A percentile compares a stretch with the other conserved stretches of the same genome.
Evolutionary conservation across 2,329 filamentous ascomycete genomes (phyloP).

Genomic region (Hypocrella siamensis): DNA sequence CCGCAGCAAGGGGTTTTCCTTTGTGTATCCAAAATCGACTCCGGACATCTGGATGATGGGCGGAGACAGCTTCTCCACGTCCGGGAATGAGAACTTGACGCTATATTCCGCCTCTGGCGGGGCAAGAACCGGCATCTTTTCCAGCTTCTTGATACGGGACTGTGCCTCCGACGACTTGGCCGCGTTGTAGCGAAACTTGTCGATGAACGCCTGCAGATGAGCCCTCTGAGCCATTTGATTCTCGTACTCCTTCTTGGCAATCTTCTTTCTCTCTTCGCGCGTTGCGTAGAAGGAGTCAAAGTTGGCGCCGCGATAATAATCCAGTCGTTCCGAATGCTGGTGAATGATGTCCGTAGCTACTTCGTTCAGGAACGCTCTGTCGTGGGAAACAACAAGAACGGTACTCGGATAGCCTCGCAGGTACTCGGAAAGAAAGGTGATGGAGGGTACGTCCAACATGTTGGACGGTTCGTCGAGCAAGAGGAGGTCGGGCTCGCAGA

Average conservation of each 20-base stretch:
- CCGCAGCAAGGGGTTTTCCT: constrained; percentile 62
- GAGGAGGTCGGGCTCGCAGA: constrained; percentile 92
- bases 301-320: constrained; percentile 97
- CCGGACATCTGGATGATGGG: constrained; percentile 96
- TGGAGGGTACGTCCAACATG: constrained; percentile 99
- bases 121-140: constrained; percentile 87
- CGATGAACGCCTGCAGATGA: constrained; percentile 94
- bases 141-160: constrained; percentile 96
- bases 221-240: constrained; percentile 92
- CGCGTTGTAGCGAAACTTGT: constrained; percentile 99
- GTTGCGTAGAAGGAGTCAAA: constrained; percentile 97
- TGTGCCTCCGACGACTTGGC: constrained; percentile 97
- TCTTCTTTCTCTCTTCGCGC: constrained; percentile 93
- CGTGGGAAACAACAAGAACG: constrained; percentile 92
- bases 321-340: constrained; percentile 89
- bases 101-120: constrained; percentile 86
- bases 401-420: constrained; percentile 90
- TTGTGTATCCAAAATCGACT: constrained; percentile 77
- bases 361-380: constrained; percentile 97
- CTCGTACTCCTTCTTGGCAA: constrained; percentile 91
- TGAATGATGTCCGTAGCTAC: constrained; percentile 98
- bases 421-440: constrained; percentile 93
- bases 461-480: constrained; percentile 98
- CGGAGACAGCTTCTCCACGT: constrained; percentile 92
- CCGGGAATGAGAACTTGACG: constrained; percentile 93